Base-by-base conservation (phyloP, 2,329 filamentous ascomycete genomes). In the Zelopaecilomyces penicillatus region DNA sequence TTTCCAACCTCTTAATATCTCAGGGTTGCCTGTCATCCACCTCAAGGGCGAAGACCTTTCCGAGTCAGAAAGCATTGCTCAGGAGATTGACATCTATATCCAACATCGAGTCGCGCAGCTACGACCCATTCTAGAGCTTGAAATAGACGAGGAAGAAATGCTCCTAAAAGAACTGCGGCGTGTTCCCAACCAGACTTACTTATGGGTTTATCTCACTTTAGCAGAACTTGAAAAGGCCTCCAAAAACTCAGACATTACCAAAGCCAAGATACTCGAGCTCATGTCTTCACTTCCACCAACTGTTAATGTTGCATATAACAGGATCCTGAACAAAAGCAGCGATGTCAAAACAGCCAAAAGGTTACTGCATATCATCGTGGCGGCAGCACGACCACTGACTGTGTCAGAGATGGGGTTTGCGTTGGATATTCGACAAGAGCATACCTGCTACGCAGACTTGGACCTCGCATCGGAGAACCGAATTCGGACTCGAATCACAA, bases 281-380 rank as follows among this genome's bases (percentile, higher is more conserved):
- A 50, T 46, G 30, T 43, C 32, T 4, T 9, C 33, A 5, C 45
- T 60, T 3, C 56, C 55, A 1, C 11, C 35, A 29, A 54, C 46
- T 3, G 45, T 61, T 2, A 47, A 60, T 11, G 48, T 55, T 2
- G 56, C 55, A 30, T 61, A 61, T 36, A 47, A 59, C 2, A 55
- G 41, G 34, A 57, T 61, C 12, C 39, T 61, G 5, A 27, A 29
- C 1, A 54, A 49, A 45, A 55, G 49, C 38, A 12, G 8, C 2
- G 39, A 55, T 32, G 2, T 8, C 3, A 4, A 28, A 11, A 37
- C 41, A 26, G 50, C 51, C 1, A 55, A 39, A 27, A 56, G 42
- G 28, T 28, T 54, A 1, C 38, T 60, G 6, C 47, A 57, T 30
- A 54, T 60, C 10, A 46, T 59, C 6, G 46, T 59, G 1, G 54